Percentiles rank a stretch among this genome's conserved stretches.
These are phyloP conservation scores for Dalbergia oliveri DNA, from an alignment of 306 rosid species.

Conservation along the genomic window DNA sequence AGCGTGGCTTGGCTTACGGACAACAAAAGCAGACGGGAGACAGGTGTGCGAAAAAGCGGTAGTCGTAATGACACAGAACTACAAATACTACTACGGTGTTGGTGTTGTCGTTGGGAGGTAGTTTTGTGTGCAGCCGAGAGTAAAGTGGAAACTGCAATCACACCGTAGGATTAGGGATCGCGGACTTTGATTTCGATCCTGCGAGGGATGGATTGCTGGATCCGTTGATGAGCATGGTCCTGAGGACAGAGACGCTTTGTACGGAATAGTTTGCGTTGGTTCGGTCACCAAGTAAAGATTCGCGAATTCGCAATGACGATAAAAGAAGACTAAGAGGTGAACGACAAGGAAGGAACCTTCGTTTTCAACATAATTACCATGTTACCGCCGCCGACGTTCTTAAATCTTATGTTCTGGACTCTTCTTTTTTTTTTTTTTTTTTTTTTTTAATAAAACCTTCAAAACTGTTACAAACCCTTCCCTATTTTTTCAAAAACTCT, in stretches of 20 bases:
- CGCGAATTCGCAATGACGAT: neutral
- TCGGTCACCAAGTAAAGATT: constrained; percentile 32
- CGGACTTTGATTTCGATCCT: neutral
- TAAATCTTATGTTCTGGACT: neutral
- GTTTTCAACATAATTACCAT: constrained; percentile 2
- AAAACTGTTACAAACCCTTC: no score
- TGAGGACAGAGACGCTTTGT: neutral
- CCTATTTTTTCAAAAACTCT: no score
- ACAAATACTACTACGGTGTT: no score
- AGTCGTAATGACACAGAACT: neutral
- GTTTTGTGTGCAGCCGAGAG: neutral
- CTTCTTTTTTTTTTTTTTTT: neutral
- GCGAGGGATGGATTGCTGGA: constrained; percentile 25
- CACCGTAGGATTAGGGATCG: neutral
- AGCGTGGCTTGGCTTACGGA: neutral
- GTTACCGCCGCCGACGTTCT: constrained; percentile 35
- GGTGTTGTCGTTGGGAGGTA: neutral
- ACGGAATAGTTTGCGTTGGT: neutral
- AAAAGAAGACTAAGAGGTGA: neutral
- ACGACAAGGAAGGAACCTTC: neutral
- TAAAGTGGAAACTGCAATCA: neutral
- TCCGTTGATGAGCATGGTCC: constrained; percentile 40
- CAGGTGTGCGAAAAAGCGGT: neutral
- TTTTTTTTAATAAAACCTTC: neutral
- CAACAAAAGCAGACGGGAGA: neutral